These are phyloP conservation scores for Pseudonectria foliicola DNA, from an alignment of 2,329 filamentous ascomycete species.

Conservation along the genomic window DNA sequence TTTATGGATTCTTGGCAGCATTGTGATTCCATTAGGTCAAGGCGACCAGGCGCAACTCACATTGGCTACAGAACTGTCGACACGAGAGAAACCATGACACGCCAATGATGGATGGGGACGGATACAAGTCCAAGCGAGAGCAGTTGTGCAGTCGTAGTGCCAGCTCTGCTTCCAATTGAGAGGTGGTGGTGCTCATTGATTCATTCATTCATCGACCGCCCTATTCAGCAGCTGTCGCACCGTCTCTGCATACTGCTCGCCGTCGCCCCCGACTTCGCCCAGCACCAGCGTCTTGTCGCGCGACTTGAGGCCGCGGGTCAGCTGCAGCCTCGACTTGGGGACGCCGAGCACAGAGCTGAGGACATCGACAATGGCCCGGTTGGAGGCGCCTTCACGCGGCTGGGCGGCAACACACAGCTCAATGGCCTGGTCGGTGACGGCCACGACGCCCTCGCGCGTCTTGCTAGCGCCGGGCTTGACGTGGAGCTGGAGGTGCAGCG, in stretches of 20 bases:
- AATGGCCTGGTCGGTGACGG: slow-evolving; percentile 49
- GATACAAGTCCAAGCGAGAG: no score
- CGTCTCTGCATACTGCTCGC: slow-evolving; percentile 18
- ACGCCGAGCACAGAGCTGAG: slow-evolving; percentile 54
- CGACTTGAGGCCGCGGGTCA: slow-evolving; percentile 57
- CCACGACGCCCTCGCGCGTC: slow-evolving; percentile 52
- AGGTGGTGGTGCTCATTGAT: neutral
- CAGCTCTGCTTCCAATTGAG: no score
- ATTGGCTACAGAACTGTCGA: no score
- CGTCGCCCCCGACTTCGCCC: slow-evolving; percentile 27
- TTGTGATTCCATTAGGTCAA: no score
- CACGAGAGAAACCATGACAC: no score
- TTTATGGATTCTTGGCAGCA: no score
- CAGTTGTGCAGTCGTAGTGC: no score
- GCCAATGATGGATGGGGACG: no score
- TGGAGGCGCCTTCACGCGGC: slow-evolving; percentile 60
- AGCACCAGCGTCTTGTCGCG: slow-evolving; percentile 54
- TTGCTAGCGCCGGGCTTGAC: slow-evolving; percentile 61
- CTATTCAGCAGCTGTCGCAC: slow-evolving; percentile 23
- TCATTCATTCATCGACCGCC: slow-evolving; percentile 13
- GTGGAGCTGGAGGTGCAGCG: slow-evolving; percentile 55
- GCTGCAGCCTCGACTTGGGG: slow-evolving; percentile 56
- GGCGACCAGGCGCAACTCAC: no score
- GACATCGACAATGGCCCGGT: slow-evolving; percentile 56
- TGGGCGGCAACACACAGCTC: slow-evolving; percentile 60